Base-by-base conservation (phyloP, 495 filamentous ascomycete species). In the Trichoderma erinaceum region DNA sequence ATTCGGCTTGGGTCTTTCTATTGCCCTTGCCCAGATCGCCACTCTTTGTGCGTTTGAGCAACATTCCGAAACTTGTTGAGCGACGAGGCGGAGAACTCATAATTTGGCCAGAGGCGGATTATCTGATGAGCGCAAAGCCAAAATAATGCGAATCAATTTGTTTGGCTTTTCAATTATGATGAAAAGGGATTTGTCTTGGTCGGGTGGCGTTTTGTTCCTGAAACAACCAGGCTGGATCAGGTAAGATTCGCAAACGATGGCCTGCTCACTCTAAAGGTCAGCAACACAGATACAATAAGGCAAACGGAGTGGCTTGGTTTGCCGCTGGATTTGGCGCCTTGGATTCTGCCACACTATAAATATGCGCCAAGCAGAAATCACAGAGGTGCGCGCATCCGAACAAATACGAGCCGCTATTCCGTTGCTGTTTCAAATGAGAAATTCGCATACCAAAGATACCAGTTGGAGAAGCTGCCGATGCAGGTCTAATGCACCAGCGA, bases 41-140 rank as follows among this genome's bases (percentile, higher is more conserved):
- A 56, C 91, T 94, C 79, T 91, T 95, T 73, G 86, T 88, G 71
- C 92, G 90, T 76, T 90, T 88, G 65, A 96, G 84, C 75, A 96
- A 90, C 75, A 83, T 81, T 68, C 84, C 84, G 73, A 86, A 78
- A 71, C 82, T 84, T 52, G 84, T 79, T 16, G 43, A 56, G 70
- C 84, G 81, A 74, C 83, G 83, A 70, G 78, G 73, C 65, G 75
- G 75, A 64, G 78, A 72, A 71, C 76, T 80, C 81, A 82, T 83
- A 75, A 15, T 67, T 32, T 32, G 29, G 25, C 27, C 56, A 32
- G 27, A 11, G 56, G n/a, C 56, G 25, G 12, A 7, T 21, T 32
- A 18, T 25, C 13, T 12, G 25, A 32, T 41, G 35, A 69, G 41
- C 44, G 15, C n/a, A 41, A n/a, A n/a, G 64, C 23, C 35, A 46